phyloP scores from a whole-genome alignment of 73 alveolate species.

The Uronychia setigera region DNA sequence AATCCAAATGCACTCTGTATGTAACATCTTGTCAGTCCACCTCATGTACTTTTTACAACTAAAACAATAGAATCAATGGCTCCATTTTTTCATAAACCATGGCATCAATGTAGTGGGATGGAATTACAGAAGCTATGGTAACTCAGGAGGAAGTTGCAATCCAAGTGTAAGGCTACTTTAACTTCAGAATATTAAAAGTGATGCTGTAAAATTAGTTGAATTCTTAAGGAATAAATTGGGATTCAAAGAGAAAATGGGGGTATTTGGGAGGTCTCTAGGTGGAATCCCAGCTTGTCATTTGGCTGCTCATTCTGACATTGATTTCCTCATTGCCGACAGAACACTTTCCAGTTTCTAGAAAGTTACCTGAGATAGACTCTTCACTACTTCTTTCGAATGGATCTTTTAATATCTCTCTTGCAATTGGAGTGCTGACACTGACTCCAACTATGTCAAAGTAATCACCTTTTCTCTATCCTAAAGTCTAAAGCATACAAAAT shows the following conservation, averaged over 20 bases:
- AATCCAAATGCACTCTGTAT: constrained; percentile 91
- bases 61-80: constrained; percentile 66
- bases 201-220: constrained; percentile 59
- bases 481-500: constrained; percentile 5
- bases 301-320: constrained; percentile 42
- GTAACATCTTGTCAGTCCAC: constrained; percentile 69
- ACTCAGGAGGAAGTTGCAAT: constrained; percentile 69
- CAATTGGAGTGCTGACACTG: constrained; percentile 49
- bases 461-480: neutral
- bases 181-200: constrained; percentile 74
- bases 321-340: constrained; percentile 83
- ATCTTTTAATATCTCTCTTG: constrained; percentile 39
- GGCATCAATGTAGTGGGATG: constrained; percentile 81
- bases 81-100: constrained; percentile 58
- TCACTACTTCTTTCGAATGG: constrained; percentile 17
- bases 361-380: constrained; percentile 41
- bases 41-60: constrained; percentile 73
- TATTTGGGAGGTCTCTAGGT: constrained; percentile 85
- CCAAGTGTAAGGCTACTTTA: constrained; percentile 55
- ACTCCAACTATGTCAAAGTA: constrained; percentile 1
- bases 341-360: constrained; percentile 51
- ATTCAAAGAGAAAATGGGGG: constrained; percentile 66
- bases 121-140: constrained; percentile 91
- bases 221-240: constrained; percentile 25
- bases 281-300: constrained; percentile 85